phyloP scores from a whole-genome alignment of 495 filamentous ascomycete genomes.

The Chlorociboria aeruginascens region DNA sequence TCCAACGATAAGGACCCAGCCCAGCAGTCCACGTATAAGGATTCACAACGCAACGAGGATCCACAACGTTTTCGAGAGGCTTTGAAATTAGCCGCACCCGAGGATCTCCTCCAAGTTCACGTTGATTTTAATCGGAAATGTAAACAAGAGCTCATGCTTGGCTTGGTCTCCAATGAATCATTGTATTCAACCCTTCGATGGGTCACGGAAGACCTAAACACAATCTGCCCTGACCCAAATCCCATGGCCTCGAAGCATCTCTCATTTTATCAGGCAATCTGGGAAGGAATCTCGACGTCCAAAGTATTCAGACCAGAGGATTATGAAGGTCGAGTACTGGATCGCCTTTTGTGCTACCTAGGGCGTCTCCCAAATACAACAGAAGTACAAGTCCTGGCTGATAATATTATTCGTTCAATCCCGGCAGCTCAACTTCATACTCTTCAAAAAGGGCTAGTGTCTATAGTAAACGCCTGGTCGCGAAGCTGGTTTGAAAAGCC shows the following conservation, averaged over 20 bases:
- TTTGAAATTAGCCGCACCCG: neutral
- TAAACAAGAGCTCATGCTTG: slow-evolving; percentile 10
- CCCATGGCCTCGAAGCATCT: neutral
- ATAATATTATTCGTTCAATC: slow-evolving; percentile 3
- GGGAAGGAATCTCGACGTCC: slow-evolving; percentile 8
- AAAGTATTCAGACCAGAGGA: slow-evolving; percentile 7
- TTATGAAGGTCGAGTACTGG: slow-evolving; percentile 3
- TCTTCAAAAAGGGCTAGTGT: neutral
- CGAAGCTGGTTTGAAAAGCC: slow-evolving; percentile 2
- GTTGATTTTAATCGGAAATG: slow-evolving; percentile 4
- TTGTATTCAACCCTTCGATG: neutral
- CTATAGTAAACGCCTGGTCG: slow-evolving; percentile 5
- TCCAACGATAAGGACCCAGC: too few species aligned
- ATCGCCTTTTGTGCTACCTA: slow-evolving; percentile 4
- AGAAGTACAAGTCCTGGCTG: slow-evolving; percentile 1
- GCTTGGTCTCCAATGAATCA: slow-evolving; percentile 3
- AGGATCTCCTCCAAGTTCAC: neutral
- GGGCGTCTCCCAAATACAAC: neutral
- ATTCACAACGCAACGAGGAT: neutral
- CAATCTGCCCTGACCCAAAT: neutral
- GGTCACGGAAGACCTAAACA: neutral
- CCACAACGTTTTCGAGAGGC: neutral
- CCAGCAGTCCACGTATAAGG: too few species aligned
- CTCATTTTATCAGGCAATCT: slow-evolving; percentile 8
- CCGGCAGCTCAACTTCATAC: slow-evolving; percentile 1